Base-by-base conservation (phyloP, 2,329 filamentous ascomycete genomes). In the Ceratocystiopsis minuta region DNA sequence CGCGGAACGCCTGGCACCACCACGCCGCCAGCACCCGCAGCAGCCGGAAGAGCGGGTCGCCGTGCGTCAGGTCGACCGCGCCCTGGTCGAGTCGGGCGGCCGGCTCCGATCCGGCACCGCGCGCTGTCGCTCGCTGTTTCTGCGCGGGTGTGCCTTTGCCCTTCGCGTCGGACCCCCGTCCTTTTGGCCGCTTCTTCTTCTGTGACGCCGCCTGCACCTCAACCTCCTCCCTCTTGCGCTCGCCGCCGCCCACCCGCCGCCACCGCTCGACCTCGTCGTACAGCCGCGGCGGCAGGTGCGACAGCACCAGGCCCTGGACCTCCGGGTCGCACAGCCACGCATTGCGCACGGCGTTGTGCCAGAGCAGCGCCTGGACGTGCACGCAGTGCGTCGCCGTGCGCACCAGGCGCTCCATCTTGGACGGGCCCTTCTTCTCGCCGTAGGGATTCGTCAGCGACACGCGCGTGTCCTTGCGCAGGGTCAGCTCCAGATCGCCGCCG, bases 291-390 rank as follows among this genome's bases (percentile, higher is more conserved):
- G 81, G 70, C 7, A 94, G 52, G 44, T 84, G 78, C n/a, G 76
- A 74, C 4, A 90, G 66, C 54, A 95, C 66, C 15, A 77, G 80
- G 12, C 76, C 74, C 47, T 90, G 83, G 0, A 92, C 67, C 47
- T 81, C 72, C 4, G 68, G 57, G 51, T 96, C 82, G 50, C 83
- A 83, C 16, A 86, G 61, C 79, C 88, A 96, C 0, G 74, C 67
- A 55, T 96, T 95, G 36, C 83, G 75, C 14, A 90, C 60, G 0
- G 83, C 73, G 54, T 96, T 96, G 56, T 96, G 87, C 68, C 80
- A 95, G 45, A 98, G 69, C 15, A 98, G 64, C 41, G 77, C 73
- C 55, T 92, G 78, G 2, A 96, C 86, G 58, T 98, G 90, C 50
- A 94, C 68, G 51, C 83, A 82, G 58, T 98, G 90, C 1, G 85